Evolutionary conservation across 148 eudicot genomes (phyloP).

Genomic region (Chenopodium quinoa): DNA sequence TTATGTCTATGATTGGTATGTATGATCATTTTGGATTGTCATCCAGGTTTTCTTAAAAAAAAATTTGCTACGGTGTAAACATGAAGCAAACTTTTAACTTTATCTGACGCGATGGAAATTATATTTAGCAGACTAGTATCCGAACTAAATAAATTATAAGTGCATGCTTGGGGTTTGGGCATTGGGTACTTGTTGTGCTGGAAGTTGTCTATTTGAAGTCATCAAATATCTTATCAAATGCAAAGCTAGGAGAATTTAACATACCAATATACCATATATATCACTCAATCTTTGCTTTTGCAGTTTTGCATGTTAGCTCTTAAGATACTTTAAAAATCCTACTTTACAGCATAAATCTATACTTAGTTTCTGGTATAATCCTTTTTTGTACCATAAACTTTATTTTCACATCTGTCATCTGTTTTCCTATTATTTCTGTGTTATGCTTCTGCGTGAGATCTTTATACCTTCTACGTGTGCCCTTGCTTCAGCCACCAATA

Average conservation of each 20-base stretch:
- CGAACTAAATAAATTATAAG: background rate
- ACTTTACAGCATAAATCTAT: background rate
- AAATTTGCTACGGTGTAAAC: background rate
- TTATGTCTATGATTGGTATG: background rate
- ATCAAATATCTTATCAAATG: background rate
- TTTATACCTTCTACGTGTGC: slow-evolving; percentile 9
- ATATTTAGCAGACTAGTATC: background rate
- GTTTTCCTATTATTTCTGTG: background rate
- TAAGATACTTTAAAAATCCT: background rate
- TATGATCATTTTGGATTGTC: background rate
- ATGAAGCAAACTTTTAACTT: background rate
- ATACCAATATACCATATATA: background rate
- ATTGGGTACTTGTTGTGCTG: background rate
- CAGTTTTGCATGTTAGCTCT: background rate
- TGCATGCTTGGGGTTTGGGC: background rate
- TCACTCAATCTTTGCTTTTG: background rate
- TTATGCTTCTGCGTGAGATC: background rate
- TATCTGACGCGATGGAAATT: background rate
- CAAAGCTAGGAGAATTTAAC: background rate
- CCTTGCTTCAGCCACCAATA: slow-evolving; percentile 70
- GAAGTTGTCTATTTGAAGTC: background rate
- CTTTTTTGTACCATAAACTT: background rate
- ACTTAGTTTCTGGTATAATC: background rate
- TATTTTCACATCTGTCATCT: background rate
- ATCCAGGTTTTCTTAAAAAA: background rate